Conservation (phyloP, 495 filamentous ascomycete genomes). For the Penicillium bialowiezense region DNA sequence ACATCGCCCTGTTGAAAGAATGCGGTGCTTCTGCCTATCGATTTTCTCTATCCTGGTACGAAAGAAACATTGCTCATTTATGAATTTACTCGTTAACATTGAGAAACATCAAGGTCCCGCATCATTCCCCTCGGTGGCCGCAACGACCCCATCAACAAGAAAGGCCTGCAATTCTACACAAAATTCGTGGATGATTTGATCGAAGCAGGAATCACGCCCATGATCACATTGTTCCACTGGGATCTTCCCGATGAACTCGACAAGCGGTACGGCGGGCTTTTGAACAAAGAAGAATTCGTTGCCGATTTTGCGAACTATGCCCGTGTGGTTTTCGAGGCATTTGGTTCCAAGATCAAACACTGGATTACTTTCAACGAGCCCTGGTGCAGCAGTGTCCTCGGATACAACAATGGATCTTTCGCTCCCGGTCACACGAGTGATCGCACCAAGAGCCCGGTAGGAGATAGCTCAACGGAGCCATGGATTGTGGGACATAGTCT, state of each 20-base stretch:
- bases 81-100: not conserved
- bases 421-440: slow-evolving; percentile 52
- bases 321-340: slow-evolving; percentile 40
- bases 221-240: slow-evolving; percentile 55
- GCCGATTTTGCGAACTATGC: slow-evolving; percentile 52
- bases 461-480: slow-evolving; percentile 48
- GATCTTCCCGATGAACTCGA: slow-evolving; percentile 51
- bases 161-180: slow-evolving; percentile 47
- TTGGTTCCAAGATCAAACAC: slow-evolving; percentile 49
- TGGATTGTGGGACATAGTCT: slow-evolving; percentile 52
- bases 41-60: slow-evolving; percentile 73
- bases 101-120: slow-evolving; percentile 49
- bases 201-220: slow-evolving; percentile 47
- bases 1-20: slow-evolving; percentile 68
- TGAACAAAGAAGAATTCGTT: slow-evolving; percentile 52
- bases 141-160: slow-evolving; percentile 45
- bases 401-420: slow-evolving; percentile 50
- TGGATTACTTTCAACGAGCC: slow-evolving; percentile 61
- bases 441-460: slow-evolving; percentile 44
- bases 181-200: slow-evolving; percentile 50
- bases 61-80: slow-evolving; percentile 21
- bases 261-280: slow-evolving; percentile 49
- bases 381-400: slow-evolving; percentile 49
- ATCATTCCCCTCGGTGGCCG: slow-evolving; percentile 61
- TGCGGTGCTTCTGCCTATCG: slow-evolving; percentile 65